Conservation (phyloP, 2,329 filamentous ascomycete genomes). For the Fusarium neocosmosporiellum region DNA sequence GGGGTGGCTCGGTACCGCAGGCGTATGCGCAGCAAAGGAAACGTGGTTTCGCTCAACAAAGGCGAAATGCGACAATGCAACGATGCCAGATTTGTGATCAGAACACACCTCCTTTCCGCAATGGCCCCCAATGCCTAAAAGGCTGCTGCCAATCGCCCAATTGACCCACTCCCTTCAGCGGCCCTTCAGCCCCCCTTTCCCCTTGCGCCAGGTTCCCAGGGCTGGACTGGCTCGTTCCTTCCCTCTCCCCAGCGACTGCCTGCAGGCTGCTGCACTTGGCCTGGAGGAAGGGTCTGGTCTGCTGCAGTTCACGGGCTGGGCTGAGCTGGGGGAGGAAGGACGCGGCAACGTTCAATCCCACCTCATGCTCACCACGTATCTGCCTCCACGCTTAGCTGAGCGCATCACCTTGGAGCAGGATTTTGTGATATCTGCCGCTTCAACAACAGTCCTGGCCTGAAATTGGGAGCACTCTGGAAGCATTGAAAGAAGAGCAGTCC, state of each 20-base stretch:
- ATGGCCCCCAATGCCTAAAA: conserved; percentile 21
- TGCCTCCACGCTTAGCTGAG: neutral
- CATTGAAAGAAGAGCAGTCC: conserved; percentile 4
- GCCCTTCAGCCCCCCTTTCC: conserved; percentile 31
- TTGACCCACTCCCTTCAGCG: conserved; percentile 4
- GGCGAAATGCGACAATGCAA: conserved; percentile 26
- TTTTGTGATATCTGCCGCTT: neutral
- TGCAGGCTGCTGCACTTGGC: conserved; percentile 35
- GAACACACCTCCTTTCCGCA: conserved; percentile 16
- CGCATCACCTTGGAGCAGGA: conserved; percentile 1
- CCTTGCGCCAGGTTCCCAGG: conserved; percentile 33
- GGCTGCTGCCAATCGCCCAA: conserved; percentile 15
- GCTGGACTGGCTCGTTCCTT: conserved; percentile 28
- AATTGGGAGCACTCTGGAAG: conserved; percentile 3
- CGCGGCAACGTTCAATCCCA: neutral
- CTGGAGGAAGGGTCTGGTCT: conserved; percentile 15
- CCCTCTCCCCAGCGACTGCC: conserved; percentile 17
- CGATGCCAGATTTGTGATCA: conserved; percentile 7
- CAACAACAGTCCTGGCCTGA: neutral
- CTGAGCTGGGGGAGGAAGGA: neutral
- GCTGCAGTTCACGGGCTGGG: conserved; percentile 32
- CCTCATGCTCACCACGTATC: neutral
- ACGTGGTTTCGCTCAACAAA: conserved; percentile 28
- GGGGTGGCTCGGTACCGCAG: neutral
- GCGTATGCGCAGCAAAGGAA: conserved; percentile 21